phyloP scores from a whole-genome alignment of 116 monocot species.

The Dioscorea cayenensis region DNA sequence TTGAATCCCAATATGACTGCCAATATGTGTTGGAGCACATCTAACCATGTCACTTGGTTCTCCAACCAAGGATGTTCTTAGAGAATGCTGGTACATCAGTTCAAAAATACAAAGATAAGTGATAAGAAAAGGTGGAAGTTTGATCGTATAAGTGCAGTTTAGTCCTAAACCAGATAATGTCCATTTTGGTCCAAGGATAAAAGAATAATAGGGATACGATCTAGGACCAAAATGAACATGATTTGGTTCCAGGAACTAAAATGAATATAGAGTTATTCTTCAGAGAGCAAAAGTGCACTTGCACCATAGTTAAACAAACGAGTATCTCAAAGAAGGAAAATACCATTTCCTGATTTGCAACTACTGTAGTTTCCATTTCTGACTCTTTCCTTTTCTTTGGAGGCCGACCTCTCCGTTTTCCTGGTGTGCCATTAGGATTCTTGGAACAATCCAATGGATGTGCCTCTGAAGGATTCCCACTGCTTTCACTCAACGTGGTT shows the following conservation, averaged over 20 bases:
- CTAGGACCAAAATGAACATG: too few relatives aligned
- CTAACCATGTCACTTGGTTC: constrained; percentile 16
- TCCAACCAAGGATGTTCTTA: constrained; percentile 22
- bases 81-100: constrained; percentile 21
- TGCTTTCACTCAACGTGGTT: constrained; percentile 17
- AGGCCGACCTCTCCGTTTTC: constrained; percentile 43
- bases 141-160: too few relatives aligned
- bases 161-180: too few relatives aligned
- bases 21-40: constrained; percentile 26
- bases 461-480: constrained; percentile 12
- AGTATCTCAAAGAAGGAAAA: neutral
- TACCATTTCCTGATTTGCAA: neutral
- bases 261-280: too few relatives aligned
- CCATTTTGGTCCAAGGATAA: too few relatives aligned
- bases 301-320: neutral
- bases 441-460: constrained; percentile 18
- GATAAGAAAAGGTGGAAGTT: neutral
- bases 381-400: constrained; percentile 23
- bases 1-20: constrained; percentile 22
- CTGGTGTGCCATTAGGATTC: constrained; percentile 11
- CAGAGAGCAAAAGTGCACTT: too few relatives aligned
- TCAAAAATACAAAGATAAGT: neutral
- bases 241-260: too few relatives aligned
- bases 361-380: constrained; percentile 3
- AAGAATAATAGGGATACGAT: too few relatives aligned